These are phyloP conservation scores for Malus sylvestris DNA, from an alignment of 306 rosid genomes.

Conservation along the genomic window DNA sequence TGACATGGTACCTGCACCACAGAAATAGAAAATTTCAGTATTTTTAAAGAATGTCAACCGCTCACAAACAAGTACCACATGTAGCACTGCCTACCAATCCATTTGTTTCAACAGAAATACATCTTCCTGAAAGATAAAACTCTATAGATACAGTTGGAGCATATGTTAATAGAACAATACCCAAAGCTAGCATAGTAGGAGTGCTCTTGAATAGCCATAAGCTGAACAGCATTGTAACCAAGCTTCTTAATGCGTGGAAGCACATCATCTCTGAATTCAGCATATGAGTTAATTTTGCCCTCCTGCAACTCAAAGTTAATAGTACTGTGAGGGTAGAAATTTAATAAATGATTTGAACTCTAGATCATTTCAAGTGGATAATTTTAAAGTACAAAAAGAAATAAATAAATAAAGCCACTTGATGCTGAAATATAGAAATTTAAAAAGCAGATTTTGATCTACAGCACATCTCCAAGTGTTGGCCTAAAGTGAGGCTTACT, in stretches of 20 bases:
- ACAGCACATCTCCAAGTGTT: background rate
- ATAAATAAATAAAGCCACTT: background rate
- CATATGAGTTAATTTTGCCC: slow-evolving; percentile 74
- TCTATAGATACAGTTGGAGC: slow-evolving; percentile 5
- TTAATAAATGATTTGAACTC: background rate
- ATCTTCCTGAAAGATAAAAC: background rate
- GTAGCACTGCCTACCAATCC: background rate
- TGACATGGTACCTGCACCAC: slow-evolving; percentile 80
- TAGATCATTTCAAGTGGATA: background rate
- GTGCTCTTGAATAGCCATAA: slow-evolving; percentile 99
- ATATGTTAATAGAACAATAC: slow-evolving; percentile 33
- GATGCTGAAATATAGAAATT: background rate
- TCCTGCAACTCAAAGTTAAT: slow-evolving; percentile 45
- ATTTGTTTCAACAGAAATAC: background rate
- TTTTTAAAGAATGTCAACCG: background rate
- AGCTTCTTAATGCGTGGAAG: slow-evolving; percentile 71
- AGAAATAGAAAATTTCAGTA: slow-evolving; percentile 1
- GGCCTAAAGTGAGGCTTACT: background rate
- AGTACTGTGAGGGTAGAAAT: background rate
- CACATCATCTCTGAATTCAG: slow-evolving; percentile 79
- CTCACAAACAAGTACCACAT: background rate
- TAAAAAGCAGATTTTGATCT: background rate
- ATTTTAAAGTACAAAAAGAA: background rate
- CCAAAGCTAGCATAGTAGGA: slow-evolving; percentile 99
- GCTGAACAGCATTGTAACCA: slow-evolving; percentile 98